phyloP scores from a whole-genome alignment of 1,284 basidiomycete species.

The Vanrija humicola region DNA sequence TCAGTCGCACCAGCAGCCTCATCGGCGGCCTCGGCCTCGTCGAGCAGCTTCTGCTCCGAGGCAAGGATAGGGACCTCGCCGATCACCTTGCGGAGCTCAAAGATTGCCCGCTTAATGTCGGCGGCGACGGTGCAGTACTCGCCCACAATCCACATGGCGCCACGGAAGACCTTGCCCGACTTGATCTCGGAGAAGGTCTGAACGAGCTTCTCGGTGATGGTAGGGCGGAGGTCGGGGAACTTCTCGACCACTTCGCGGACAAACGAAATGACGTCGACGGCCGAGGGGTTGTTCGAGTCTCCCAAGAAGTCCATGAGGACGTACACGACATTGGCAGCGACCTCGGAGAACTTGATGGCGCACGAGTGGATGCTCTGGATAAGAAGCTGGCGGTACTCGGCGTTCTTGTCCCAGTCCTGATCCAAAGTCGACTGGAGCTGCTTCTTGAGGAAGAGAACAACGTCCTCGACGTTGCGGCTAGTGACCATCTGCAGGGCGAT shows the following conservation, averaged over 20 bases:
- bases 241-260: conserved; percentile 97
- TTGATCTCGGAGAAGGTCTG: conserved; percentile 85
- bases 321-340: conserved; percentile 92
- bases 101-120: conserved; percentile 71
- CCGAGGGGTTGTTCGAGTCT: conserved; percentile 91
- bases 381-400: conserved; percentile 92
- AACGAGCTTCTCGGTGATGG: conserved; percentile 83
- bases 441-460: conserved; percentile 95
- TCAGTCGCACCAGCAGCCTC: conserved; percentile 39
- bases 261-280: conserved; percentile 92
- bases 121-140: conserved; percentile 72
- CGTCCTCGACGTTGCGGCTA: conserved; percentile 95
- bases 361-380: conserved; percentile 97
- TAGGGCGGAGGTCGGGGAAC: conserved; percentile 80
- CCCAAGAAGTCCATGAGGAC: conserved; percentile 98
- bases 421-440: conserved; percentile 91
- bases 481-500: conserved; percentile 93
- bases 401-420: conserved; percentile 69
- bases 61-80: conserved; percentile 97
- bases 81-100: conserved; percentile 78
- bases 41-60: conserved; percentile 74
- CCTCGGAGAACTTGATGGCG: conserved; percentile 96
- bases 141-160: conserved; percentile 95
- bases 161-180: conserved; percentile 95
- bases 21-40: conserved; percentile 64